Base-by-base conservation (phyloP, 163 green algal genomes). In the Volvox carteri region DNA sequence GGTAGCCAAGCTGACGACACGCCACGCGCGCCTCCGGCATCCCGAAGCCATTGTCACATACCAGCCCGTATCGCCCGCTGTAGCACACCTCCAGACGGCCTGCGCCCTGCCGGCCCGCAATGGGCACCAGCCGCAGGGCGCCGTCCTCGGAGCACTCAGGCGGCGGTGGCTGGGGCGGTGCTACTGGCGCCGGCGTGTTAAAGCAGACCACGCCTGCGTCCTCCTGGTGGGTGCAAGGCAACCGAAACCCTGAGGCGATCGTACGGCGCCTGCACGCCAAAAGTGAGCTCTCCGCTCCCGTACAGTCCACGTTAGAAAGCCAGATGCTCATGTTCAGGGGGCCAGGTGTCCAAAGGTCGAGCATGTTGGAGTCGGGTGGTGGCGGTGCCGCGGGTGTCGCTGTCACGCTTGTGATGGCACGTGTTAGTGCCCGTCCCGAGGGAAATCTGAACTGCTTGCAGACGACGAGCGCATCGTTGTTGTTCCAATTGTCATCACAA, bases 1-100 rank as follows among this genome's bases (percentile, higher is more conserved):
- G 2, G 86, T 83, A 90, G 1, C 86, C 86, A n/a, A 90, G 76
- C 76, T 90, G 86, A 12, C 86, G 76, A 62, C 86, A 90, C 35
- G 76, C 86, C 23, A 90, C 86, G 23, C 65, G 62, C 14, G 86
- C 86, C 58, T 90, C 86, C 28, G 42, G 18, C 23, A 42, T 6
- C 4, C 33, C 46, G 23, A 87, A 90, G 3, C 28, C 16, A 35
- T 90, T 21, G 58, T 87, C 75, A 23, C 86, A 90, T 2, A 90
- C 86, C 1, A 75, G 35, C 4, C 86, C 86, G 39, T 67, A 90
- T 41, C 70, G 62, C 30, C 86, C 86, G 48, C 56, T 35, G 46
- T 81, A 74, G 86, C 62, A 91, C 12, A 91, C 86, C 86, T 91
- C 65, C 46, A 91, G 68, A 6, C 83, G 48, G 35, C 83, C 81